Conservation (phyloP, 306 rosid species). For the Begonia peltatifolia region DNA sequence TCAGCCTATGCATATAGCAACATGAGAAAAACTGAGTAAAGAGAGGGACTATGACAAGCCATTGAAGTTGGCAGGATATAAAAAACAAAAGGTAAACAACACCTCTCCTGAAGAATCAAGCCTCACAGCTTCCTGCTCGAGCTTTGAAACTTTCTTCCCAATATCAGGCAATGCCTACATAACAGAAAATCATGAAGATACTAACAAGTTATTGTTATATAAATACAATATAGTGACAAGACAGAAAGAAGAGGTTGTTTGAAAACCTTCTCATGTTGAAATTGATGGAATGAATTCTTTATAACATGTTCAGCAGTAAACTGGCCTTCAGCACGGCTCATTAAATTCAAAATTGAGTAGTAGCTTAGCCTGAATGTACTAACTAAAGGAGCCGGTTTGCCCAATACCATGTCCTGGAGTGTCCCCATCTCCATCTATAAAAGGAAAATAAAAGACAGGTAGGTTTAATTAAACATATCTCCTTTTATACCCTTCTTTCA, state of each 20-base stretch:
- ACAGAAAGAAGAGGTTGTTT: constrained; percentile 10
- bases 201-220: not conserved
- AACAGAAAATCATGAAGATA: constrained; percentile 8
- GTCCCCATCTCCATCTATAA: constrained; percentile 88
- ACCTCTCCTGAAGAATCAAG: constrained; percentile 97
- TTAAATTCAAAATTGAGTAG: constrained; percentile 89
- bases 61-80: too few species aligned
- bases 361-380: constrained; percentile 98
- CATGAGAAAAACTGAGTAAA: constrained; percentile 1
- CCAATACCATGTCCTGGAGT: constrained; percentile 90
- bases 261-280: constrained; percentile 90
- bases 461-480: too few species aligned
- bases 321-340: constrained; percentile 99
- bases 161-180: constrained; percentile 84
- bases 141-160: constrained; percentile 58
- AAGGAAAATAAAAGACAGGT: constrained; percentile 5
- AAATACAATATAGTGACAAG: too few species aligned
- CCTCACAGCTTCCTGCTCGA: constrained; percentile 75
- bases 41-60: constrained; percentile 1
- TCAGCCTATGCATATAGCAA: constrained; percentile 43
- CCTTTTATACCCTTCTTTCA: too few species aligned
- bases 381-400: constrained; percentile 92
- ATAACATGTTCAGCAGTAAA: constrained; percentile 95
- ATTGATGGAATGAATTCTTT: constrained; percentile 87
- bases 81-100: constrained; percentile 5